Evolutionary conservation across 139 green algal genomes (phyloP).

Genomic region (Ettlia oleoabundans): DNA sequence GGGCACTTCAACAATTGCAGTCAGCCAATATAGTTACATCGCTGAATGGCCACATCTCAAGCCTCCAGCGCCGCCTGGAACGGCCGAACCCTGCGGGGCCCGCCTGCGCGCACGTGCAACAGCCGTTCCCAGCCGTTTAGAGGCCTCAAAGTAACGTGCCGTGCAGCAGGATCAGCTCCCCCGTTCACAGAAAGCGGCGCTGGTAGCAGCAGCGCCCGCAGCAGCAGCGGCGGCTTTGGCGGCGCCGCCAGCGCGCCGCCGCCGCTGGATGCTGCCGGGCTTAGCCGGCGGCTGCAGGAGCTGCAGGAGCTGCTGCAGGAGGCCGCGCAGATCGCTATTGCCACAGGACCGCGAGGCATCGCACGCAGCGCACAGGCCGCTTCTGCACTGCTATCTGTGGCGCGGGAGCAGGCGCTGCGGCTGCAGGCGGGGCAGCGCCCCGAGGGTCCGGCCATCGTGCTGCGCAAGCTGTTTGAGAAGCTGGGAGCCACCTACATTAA

Average conservation of each 20-base stretch:
- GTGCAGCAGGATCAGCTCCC: neutral
- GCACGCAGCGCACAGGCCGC: slow-evolving; percentile 65
- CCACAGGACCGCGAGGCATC: slow-evolving; percentile 63
- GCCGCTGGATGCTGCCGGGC: neutral
- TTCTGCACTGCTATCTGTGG: slow-evolving; percentile 49
- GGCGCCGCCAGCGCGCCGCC: neutral
- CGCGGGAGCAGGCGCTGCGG: slow-evolving; percentile 45
- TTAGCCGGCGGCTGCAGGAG: slow-evolving; percentile 24
- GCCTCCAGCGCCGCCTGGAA: neutral
- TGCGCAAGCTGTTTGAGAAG: slow-evolving; percentile 90
- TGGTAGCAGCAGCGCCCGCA: neutral
- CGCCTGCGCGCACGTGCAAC: neutral
- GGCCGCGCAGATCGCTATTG: slow-evolving; percentile 49
- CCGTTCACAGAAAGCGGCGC: neutral
- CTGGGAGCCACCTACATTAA: slow-evolving; percentile 97
- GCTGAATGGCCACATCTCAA: neutral
- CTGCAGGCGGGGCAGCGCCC: slow-evolving; percentile 18
- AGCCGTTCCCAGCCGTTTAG: neutral
- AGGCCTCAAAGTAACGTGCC: neutral
- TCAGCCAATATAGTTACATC: no score
- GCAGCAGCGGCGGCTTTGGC: neutral
- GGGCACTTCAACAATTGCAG: no score
- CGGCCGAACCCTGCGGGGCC: neutral
- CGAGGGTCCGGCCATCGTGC: slow-evolving; percentile 29
- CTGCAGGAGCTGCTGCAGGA: slow-evolving; percentile 67